A percentile compares a stretch with the other conserved stretches of the same genome.
phyloP scores from a whole-genome alignment of 2,329 filamentous ascomycete genomes.

The Aspergillus japonicus region DNA sequence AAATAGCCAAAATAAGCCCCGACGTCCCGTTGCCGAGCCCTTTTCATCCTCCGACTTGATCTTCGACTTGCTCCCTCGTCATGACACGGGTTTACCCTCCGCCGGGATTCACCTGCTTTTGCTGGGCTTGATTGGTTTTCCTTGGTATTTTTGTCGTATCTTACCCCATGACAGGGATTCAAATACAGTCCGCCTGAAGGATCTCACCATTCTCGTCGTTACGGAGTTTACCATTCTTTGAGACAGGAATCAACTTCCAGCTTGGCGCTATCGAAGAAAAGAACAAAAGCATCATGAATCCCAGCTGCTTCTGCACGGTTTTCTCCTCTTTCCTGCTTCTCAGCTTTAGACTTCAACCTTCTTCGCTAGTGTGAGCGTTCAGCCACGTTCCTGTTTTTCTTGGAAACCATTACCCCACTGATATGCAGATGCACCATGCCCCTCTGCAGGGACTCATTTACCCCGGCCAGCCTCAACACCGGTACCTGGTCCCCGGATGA shows the following conservation, averaged over 20 bases:
- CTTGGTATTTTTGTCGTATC: no score
- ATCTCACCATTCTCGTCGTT: no score
- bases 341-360: not conserved
- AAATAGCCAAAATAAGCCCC: no score
- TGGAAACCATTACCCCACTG: not conserved
- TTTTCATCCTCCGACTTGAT: no score
- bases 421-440: not conserved
- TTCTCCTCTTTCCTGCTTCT: not conserved
- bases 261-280: not conserved
- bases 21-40: no score
- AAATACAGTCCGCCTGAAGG: no score
- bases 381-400: not conserved
- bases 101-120: no score
- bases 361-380: not conserved
- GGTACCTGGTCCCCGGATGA: constrained; percentile 6
- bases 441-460: not conserved
- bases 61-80: no score
- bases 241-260: not conserved
- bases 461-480: not conserved
- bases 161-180: no score
- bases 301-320: not conserved
- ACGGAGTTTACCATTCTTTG: not conserved
- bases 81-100: no score
- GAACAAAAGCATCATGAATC: not conserved
- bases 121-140: no score